Percentiles rank a stretch among this genome's conserved stretches.
These are phyloP conservation scores for Penicillium vulpinum DNA, from an alignment of 2,329 filamentous ascomycete species.

Conservation along the genomic window DNA sequence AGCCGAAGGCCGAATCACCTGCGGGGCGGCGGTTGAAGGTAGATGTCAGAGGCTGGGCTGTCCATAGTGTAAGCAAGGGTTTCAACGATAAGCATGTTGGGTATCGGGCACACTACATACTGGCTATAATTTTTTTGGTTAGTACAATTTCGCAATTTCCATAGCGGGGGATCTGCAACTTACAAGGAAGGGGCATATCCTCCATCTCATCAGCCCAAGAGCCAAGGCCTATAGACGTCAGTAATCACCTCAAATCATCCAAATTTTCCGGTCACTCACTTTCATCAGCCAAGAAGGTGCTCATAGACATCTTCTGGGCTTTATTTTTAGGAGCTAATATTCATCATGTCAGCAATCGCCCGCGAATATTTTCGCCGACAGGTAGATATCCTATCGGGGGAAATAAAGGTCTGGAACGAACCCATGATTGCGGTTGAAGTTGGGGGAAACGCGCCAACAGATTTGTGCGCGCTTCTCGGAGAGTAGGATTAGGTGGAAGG, in stretches of 20 bases:
- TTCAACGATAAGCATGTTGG: slow-evolving; percentile 4
- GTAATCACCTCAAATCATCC: slow-evolving; percentile 13
- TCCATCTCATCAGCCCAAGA: slow-evolving; percentile 99
- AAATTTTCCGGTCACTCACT: slow-evolving; percentile 59
- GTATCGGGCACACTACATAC: slow-evolving; percentile 24
- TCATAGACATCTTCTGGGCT: slow-evolving; percentile 94
- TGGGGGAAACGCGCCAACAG: slow-evolving; percentile 41
- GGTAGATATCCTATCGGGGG: not conserved
- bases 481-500: slow-evolving; percentile 23
- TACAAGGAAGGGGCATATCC: slow-evolving; percentile 73
- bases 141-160: slow-evolving; percentile 11
- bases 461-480: slow-evolving; percentile 43
- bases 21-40: slow-evolving; percentile 54
- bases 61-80: slow-evolving; percentile 21
- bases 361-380: not conserved
- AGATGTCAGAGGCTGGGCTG: slow-evolving; percentile 44
- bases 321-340: slow-evolving; percentile 74
- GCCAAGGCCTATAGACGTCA: slow-evolving; percentile 62
- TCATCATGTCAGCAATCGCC: not conserved
- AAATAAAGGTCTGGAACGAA: slow-evolving; percentile 33
- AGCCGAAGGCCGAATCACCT: slow-evolving; percentile 42
- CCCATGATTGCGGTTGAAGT: slow-evolving; percentile 61
- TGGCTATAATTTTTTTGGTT: slow-evolving; percentile 31
- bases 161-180: slow-evolving; percentile 39
- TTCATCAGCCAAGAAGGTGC: slow-evolving; percentile 90